phyloP scores from a whole-genome alignment of 768 basidiomycete species.

The Lactarius deliciosus region DNA sequence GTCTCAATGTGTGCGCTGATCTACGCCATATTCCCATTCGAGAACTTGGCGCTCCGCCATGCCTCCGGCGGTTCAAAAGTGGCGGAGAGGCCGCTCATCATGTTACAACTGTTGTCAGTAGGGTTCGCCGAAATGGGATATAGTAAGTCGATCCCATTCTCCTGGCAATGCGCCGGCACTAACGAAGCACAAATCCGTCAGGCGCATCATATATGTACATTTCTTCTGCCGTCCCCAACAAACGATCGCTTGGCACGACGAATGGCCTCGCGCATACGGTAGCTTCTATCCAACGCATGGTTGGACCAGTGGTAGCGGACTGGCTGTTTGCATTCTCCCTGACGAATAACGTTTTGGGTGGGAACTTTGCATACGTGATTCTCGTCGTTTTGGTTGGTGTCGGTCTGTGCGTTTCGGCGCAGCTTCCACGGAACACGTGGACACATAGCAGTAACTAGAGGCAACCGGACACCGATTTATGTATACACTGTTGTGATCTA shows the following conservation, averaged over 20 bases:
- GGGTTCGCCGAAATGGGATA: background rate
- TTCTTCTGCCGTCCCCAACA: conserved; percentile 59
- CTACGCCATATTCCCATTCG: conserved; percentile 34
- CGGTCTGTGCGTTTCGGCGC: background rate
- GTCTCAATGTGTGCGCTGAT: conserved; percentile 31
- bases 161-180: background rate
- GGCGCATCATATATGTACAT: conserved; percentile 71
- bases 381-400: background rate
- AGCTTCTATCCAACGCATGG: conserved; percentile 39
- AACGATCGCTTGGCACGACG: conserved; percentile 61
- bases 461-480: no score
- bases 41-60: background rate
- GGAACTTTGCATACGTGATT: conserved; percentile 1
- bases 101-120: background rate
- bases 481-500: no score
- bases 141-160: background rate
- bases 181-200: conserved; percentile 29
- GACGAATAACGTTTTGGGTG: conserved; percentile 29
- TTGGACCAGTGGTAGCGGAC: conserved; percentile 56
- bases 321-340: conserved; percentile 68
- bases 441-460: background rate
- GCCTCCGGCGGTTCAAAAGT: background rate
- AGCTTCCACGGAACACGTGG: conserved; percentile 1
- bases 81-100: background rate
- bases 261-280: conserved; percentile 51